Evolutionary conservation across 176 grass and related monocot genomes (phyloP), one percentile per base, ranked within the genome.

Genomic region (Elymus sibiricus): DNA sequence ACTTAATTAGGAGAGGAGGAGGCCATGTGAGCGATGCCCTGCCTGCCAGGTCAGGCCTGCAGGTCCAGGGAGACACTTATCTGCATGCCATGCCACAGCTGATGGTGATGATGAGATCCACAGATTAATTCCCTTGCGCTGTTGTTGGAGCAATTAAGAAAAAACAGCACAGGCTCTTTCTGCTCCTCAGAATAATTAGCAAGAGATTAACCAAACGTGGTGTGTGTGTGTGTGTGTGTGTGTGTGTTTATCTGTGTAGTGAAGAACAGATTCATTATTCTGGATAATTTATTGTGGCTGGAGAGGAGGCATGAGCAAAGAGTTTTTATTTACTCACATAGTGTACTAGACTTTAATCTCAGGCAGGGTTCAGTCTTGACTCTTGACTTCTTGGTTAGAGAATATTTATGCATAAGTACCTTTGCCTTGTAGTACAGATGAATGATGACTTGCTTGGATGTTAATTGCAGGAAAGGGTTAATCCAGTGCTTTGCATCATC

Each of bases 21-120:
- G 43, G 72, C 43, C 72, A 75, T 75, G 72, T 75, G 72, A 49
- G 43, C 2, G 72, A 75, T 75, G 72, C 69, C 69, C 69, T 71
- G 6, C 11, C 11, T 72, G 69, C 72, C 72, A 75, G 72, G 72
- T 75, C 8, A 69, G 64, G 27, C 7, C 53, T 56, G 53, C 70
- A 16, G 71, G 42, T 46, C 42, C 42, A 74, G 16, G 7, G 40
- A 74, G 71, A 43, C 24, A 28, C 53, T 58, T 58, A 58, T 17
- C 40, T 16, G 24, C 70, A 44, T 56, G 53, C 71, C 27, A 47
- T 19, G 72, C 72, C 72, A 75, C 43, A 46, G 72, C 43, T 19
- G 72, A 19, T 47, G 69, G 29, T 49, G 43, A 67, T 67, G 53
- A 58, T 29, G 7, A 75, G 26, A 51, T 75, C 44, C 25, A 75